Percentiles rank a stretch among this genome's conserved stretches.
phyloP scores from a whole-genome alignment of 495 filamentous ascomycete genomes.

The Hyaloscypha variabilis region DNA sequence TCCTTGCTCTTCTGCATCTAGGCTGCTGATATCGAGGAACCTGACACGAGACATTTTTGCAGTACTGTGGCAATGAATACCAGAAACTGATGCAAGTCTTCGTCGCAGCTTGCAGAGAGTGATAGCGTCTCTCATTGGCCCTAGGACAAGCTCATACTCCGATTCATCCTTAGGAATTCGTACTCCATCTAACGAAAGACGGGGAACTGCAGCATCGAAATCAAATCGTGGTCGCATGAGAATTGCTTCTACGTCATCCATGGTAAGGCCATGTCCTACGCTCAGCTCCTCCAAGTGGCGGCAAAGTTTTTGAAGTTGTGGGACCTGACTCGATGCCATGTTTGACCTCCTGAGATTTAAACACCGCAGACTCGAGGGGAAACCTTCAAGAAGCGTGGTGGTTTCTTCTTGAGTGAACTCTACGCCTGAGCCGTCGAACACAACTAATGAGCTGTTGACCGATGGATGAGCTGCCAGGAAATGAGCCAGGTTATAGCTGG shows the following conservation, averaged over 20 bases:
- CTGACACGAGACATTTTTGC: slow-evolving; percentile 1
- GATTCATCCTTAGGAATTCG: not conserved
- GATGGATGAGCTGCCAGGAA: not conserved
- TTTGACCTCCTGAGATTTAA: not conserved
- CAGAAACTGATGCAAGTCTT: not conserved
- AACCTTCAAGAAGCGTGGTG: not conserved
- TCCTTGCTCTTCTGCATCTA: not conserved
- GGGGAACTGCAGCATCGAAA: not conserved
- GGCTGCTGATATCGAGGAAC: slow-evolving; percentile 8
- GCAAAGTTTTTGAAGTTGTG: not conserved
- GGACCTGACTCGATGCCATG: not conserved
- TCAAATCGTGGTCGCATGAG: not conserved
- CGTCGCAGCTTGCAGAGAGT: slow-evolving; percentile 15
- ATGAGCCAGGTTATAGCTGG: not conserved
- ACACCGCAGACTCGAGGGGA: not conserved
- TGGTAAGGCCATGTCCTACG: not conserved
- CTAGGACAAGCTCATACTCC: not conserved
- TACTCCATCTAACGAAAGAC: not conserved
- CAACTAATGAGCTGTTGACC: not conserved
- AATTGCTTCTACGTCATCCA: not conserved
- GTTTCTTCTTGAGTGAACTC: not conserved
- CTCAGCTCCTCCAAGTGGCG: not conserved
- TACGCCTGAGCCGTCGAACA: not conserved
- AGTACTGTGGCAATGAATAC: not conserved
- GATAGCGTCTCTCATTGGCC: not conserved